Conservation (phyloP, 2,329 filamentous ascomycete species). For the Neonectria hederae region DNA sequence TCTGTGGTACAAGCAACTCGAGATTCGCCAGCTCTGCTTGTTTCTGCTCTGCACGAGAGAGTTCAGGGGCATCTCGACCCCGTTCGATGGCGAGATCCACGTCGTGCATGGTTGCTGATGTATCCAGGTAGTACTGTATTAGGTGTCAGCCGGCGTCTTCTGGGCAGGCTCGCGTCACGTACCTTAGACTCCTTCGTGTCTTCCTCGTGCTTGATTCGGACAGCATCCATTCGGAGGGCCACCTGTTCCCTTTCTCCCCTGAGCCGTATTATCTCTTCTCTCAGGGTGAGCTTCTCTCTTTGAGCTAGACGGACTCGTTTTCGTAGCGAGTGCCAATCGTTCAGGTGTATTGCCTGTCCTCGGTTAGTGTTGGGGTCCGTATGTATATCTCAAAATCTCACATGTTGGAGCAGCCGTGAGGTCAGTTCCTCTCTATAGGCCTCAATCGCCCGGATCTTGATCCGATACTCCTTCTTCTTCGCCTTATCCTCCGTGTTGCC, state of each 20-base stretch:
- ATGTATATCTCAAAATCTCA: slow-evolving; percentile 46
- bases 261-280: slow-evolving; percentile 68
- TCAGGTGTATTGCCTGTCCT: slow-evolving; percentile 65
- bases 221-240: slow-evolving; percentile 68
- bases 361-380: slow-evolving; percentile 25
- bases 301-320: slow-evolving; percentile 67
- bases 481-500: slow-evolving; percentile 53
- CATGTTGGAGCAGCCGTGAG: slow-evolving; percentile 66
- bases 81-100: slow-evolving; percentile 67
- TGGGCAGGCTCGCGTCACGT: slow-evolving; percentile 32
- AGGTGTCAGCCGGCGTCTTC: slow-evolving; percentile 10
- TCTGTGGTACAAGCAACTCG: slow-evolving; percentile 64
- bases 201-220: slow-evolving; percentile 67
- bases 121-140: slow-evolving; percentile 55
- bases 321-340: slow-evolving; percentile 65
- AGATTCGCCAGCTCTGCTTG: slow-evolving; percentile 64
- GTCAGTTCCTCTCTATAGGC: slow-evolving; percentile 67
- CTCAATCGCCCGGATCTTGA: slow-evolving; percentile 66
- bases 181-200: slow-evolving; percentile 63
- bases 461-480: slow-evolving; percentile 62
- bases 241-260: slow-evolving; percentile 69
- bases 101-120: slow-evolving; percentile 69
- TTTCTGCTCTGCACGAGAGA: slow-evolving; percentile 57
- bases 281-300: slow-evolving; percentile 64
- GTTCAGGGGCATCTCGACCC: slow-evolving; percentile 58